Conservation (phyloP, 495 filamentous ascomycete species). For the Penicillium antarcticum region DNA sequence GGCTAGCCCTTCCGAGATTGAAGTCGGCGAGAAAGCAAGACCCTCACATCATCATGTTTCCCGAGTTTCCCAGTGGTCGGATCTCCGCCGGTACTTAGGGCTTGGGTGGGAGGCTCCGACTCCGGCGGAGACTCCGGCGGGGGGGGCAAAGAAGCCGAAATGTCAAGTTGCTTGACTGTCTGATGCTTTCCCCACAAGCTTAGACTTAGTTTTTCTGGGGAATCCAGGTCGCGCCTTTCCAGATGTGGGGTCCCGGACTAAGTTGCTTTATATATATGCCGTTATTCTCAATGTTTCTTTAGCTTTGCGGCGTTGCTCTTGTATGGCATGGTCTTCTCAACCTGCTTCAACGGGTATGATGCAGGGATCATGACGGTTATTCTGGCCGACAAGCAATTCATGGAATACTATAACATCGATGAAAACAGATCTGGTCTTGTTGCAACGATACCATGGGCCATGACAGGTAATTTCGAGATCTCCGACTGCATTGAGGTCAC, state of each 20-base stretch:
- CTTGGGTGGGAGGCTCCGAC: conserved; percentile 14
- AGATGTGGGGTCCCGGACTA: conserved; percentile 13
- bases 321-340: conserved; percentile 33
- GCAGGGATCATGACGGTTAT: conserved; percentile 40
- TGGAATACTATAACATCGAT: conserved; percentile 30
- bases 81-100: not conserved
- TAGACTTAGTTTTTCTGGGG: not conserved
- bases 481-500: too few species aligned
- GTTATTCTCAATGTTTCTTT: not conserved
- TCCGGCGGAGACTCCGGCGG: conserved; percentile 23
- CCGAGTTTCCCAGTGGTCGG: not conserved
- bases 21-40: conserved; percentile 12
- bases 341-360: conserved; percentile 40
- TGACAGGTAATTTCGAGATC: conserved; percentile 20
- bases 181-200: not conserved
- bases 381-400: conserved; percentile 35
- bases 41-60: not conserved
- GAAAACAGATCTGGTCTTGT: conserved; percentile 27
- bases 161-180: too few species aligned
- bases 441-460: conserved; percentile 37
- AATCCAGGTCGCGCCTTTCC: not conserved
- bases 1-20: not conserved
- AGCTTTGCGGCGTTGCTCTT: conserved; percentile 28
- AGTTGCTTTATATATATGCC: conserved; percentile 8
- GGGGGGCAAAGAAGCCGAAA: not conserved